Conservation (phyloP, 2,329 filamentous ascomycete species). For the Aspergillus texensis region DNA sequence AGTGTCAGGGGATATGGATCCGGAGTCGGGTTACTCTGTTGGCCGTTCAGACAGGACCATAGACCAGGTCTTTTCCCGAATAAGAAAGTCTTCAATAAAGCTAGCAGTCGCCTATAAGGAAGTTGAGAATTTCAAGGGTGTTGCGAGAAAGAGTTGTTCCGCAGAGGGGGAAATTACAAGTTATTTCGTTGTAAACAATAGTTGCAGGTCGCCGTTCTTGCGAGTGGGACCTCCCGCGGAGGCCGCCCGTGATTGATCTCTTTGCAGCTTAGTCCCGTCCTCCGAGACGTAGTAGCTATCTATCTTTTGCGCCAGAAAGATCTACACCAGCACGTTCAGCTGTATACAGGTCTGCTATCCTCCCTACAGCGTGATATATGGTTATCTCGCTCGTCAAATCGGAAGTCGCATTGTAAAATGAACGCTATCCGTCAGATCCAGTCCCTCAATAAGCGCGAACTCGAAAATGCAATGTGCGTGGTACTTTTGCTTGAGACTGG, state of each 20-base stretch:
- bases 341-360: background rate
- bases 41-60: background rate
- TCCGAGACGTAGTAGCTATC: background rate
- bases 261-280: conserved; percentile 6
- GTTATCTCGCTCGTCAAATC: background rate
- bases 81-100: background rate
- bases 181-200: conserved; percentile 14
- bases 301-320: background rate
- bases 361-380: background rate
- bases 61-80: conserved; percentile 3
- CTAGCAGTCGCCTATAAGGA: background rate
- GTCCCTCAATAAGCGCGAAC: conserved; percentile 89
- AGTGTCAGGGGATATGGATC: conserved; percentile 34
- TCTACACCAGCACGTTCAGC: background rate
- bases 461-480: conserved; percentile 80
- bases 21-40: conserved; percentile 8
- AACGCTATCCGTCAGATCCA: conserved; percentile 93
- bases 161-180: conserved; percentile 11
- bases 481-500: background rate
- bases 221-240: conserved; percentile 25
- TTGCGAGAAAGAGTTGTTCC: conserved; percentile 1
- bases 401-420: conserved; percentile 58
- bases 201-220: conserved; percentile 14
- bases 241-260: conserved; percentile 20
- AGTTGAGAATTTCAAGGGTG: background rate